These are phyloP conservation scores for Diaporthe velutina DNA, from an alignment of 2,329 filamentous ascomycete genomes.

Conservation along the genomic window DNA sequence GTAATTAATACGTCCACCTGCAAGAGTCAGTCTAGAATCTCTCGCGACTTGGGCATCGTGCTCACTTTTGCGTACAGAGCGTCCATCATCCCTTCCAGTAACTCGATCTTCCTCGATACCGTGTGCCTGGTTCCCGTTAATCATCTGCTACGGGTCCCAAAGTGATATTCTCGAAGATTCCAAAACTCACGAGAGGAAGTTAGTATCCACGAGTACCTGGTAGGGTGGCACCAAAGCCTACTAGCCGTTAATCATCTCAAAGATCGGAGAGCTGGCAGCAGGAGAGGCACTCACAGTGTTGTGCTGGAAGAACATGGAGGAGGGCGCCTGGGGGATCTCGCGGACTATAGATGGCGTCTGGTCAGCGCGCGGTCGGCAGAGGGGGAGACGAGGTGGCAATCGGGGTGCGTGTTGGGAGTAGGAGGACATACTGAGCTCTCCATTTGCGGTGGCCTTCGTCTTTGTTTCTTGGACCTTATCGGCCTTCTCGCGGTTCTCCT, in stretches of 20 bases:
- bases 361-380: slow-evolving; percentile 31
- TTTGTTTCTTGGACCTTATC: slow-evolving; percentile 71
- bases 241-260: no score
- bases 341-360: slow-evolving; percentile 29
- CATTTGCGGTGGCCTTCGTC: slow-evolving; percentile 65
- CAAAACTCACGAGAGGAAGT: slow-evolving; percentile 76
- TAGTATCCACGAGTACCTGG: slow-evolving; percentile 84
- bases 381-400: not conserved
- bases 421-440: slow-evolving; percentile 68
- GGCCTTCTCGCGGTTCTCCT: slow-evolving; percentile 81
- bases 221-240: slow-evolving; percentile 89
- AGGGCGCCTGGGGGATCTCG: slow-evolving; percentile 77
- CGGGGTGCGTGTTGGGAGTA: slow-evolving; percentile 2
- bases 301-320: slow-evolving; percentile 88
- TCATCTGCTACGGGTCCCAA: not conserved
- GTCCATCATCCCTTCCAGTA: slow-evolving; percentile 80
- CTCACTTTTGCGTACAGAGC: slow-evolving; percentile 93
- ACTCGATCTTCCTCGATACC: slow-evolving; percentile 83
- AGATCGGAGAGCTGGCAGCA: no score
- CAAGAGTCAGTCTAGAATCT: no score
- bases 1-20: slow-evolving; percentile 90
- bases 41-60: no score
- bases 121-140: slow-evolving; percentile 67
- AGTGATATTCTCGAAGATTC: not conserved
- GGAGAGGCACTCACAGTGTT: no score